Evolutionary conservation across 768 basidiomycete genomes (phyloP), one percentile per base, ranked within the genome.

Genomic region (Xerocomellus dryophilus): DNA sequence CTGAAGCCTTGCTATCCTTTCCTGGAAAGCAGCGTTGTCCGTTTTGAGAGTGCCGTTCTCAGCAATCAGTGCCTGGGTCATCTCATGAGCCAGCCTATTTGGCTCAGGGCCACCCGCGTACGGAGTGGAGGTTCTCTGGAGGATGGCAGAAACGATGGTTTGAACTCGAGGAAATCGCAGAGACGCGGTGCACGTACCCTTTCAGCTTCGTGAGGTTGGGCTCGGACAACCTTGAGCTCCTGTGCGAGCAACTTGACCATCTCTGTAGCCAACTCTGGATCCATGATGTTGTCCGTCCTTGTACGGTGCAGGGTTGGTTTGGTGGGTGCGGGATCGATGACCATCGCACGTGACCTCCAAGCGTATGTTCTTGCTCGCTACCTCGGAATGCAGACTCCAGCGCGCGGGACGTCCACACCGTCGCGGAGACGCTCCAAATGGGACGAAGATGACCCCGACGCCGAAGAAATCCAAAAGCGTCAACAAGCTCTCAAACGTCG

Each of bases 381-480:
- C 70, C 69, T 45, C 41, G 53, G 38, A 53, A 46, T 35, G 62
- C 73, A 51, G 74, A 75, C 40, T 14, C 40, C 21, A 11, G 43
- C 17, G 10, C 36, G 20, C 29, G 31, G 47, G 31, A 52, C 80
- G 2, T 80, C 79, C 20, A 83, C 84, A 0, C 82, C 84, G 5
- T 81, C 83, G 18, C 77, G 80, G 50, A 90, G 88, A 70, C 80
- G 87, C n/a, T 88, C 88, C 10, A 88, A 86, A 68, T 91, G 89
- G 89, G 78, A 79, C 43, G 62, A 67, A 35, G 71, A 71, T n/a
- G 81, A 83, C 23, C 75, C 78, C 5, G 73, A 75, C 21, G 74
- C 66, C 14, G 70, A 77, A 23, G 73, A 74, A 53, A 52, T 63
- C 23, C 53, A 71, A n/a, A 54, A 64, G 1, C 62, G 61, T 20